Evolutionary conservation across 1,284 basidiomycete species (phyloP).

Genomic region (Paramarasmius palmivorus): DNA sequence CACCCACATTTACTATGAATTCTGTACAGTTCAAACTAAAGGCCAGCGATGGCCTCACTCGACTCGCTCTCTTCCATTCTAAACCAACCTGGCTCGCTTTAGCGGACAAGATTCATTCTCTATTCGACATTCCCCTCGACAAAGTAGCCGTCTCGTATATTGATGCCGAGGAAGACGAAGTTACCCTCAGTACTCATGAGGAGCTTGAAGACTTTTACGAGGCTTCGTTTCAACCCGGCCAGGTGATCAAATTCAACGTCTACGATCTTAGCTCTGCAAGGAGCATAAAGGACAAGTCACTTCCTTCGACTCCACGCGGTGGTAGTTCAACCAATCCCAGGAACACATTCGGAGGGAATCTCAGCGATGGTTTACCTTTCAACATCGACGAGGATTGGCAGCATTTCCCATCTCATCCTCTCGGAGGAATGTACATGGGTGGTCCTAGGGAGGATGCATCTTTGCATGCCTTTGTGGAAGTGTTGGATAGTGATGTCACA

Average conservation of each 20-base stretch:
- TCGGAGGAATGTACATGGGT: conserved; percentile 34
- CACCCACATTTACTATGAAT: conserved; percentile 34
- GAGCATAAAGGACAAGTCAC: conserved; percentile 18
- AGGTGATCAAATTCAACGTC: conserved; percentile 59
- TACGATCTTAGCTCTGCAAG: conserved; percentile 53
- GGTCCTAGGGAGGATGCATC: conserved; percentile 31
- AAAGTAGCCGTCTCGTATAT: conserved; percentile 67
- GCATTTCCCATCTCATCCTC: conserved; percentile 30
- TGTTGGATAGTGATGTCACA: conserved; percentile 47
- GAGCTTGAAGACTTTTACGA: conserved; percentile 66
- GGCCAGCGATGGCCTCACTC: conserved; percentile 48
- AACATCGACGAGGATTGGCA: conserved; percentile 73
- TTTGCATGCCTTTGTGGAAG: conserved; percentile 63
- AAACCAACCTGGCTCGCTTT: conserved; percentile 58
- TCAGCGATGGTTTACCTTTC: conserved; percentile 40
- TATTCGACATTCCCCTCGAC: conserved; percentile 58
- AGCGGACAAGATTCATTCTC: conserved; percentile 49
- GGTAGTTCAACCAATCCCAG: conserved; percentile 36
- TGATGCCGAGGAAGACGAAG: conserved; percentile 68
- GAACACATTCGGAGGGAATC: conserved; percentile 52
- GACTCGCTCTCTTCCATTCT: conserved; percentile 54
- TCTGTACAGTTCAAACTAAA: conserved; percentile 56
- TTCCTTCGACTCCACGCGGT: conserved; percentile 37
- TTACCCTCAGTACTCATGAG: conserved; percentile 70
- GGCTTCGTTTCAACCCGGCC: conserved; percentile 27